phyloP scores from a whole-genome alignment of 768 basidiomycete species.

The Crassisporium funariophilum region DNA sequence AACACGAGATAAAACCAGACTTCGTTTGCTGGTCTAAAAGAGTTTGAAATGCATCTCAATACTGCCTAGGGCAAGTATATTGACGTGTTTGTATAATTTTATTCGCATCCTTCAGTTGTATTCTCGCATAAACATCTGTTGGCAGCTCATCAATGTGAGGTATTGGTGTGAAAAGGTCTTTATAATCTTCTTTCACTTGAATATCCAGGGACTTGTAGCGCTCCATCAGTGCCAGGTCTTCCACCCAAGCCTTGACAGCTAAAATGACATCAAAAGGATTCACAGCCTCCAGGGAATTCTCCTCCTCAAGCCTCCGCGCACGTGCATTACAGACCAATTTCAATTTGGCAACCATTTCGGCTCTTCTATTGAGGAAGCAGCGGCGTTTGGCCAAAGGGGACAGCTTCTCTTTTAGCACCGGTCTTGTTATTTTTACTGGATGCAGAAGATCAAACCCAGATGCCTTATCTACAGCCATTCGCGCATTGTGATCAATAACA shows the following conservation, averaged over 20 bases:
- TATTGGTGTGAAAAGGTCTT: conserved; percentile 26
- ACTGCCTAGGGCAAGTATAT: conserved; percentile 37
- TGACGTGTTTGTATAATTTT: conserved; percentile 20
- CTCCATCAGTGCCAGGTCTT: conserved; percentile 1
- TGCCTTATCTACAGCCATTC: conserved; percentile 15
- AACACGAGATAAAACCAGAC: conserved; percentile 31
- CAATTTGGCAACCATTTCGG: too few relatives aligned
- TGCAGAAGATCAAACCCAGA: conserved; percentile 10
- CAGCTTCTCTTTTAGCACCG: not conserved
- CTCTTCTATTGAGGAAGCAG: not conserved
- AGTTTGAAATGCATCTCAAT: conserved; percentile 30
- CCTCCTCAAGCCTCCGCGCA: too few relatives aligned
- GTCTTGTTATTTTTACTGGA: not conserved
- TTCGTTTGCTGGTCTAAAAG: conserved; percentile 36
- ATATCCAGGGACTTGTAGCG: not conserved
- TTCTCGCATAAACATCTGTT: conserved; percentile 15
- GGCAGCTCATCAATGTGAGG: conserved; percentile 30
- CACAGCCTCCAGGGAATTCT: too few relatives aligned
- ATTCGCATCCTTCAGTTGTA: conserved; percentile 29
- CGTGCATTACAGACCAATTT: too few relatives aligned
- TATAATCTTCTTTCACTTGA: conserved; percentile 14
- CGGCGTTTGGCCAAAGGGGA: not conserved
- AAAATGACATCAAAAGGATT: not conserved
- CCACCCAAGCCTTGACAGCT: not conserved
- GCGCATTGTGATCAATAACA: conserved; percentile 26